Conservation (phyloP, 176 grass and related monocot genomes). For the Musa itinerans region DNA sequence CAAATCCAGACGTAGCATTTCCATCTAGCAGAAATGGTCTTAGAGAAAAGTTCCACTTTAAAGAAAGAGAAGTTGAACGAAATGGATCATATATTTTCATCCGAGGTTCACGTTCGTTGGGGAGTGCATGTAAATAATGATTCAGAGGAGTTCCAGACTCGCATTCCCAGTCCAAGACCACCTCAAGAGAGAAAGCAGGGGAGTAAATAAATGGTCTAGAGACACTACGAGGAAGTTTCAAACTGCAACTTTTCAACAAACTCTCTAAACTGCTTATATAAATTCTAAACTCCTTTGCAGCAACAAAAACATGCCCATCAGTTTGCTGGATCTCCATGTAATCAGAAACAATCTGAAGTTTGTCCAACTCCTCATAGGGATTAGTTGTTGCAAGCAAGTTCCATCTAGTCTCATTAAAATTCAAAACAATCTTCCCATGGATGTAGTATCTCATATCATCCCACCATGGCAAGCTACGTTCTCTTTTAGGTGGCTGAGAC, state of each 20-base stretch:
- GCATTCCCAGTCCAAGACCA: conserved; percentile 94
- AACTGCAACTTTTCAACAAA: conserved; percentile 81
- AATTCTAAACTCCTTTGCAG: conserved; percentile 87
- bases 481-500: conserved; percentile 62
- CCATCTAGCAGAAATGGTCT: conserved; percentile 50
- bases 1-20: conserved; percentile 39
- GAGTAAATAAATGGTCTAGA: conserved; percentile 73
- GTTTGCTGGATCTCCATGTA: conserved; percentile 97
- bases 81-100: conserved; percentile 91
- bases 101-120: conserved; percentile 67
- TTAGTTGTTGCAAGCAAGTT: conserved; percentile 82
- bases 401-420: conserved; percentile 82
- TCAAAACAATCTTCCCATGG: conserved; percentile 78
- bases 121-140: conserved; percentile 98
- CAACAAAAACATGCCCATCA: conserved; percentile 79
- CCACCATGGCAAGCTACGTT: conserved; percentile 98
- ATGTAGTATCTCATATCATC: conserved; percentile 97
- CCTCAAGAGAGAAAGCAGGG: conserved; percentile 83
- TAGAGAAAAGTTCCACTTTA: conserved; percentile 95
- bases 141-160: conserved; percentile 81
- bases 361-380: conserved; percentile 91
- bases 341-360: conserved; percentile 86
- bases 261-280: conserved; percentile 88
- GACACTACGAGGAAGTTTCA: conserved; percentile 56
- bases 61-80: conserved; percentile 95